These are phyloP conservation scores for Abelmoschus esculentus DNA, from an alignment of 345 rosid genomes.

Conservation along the genomic window DNA sequence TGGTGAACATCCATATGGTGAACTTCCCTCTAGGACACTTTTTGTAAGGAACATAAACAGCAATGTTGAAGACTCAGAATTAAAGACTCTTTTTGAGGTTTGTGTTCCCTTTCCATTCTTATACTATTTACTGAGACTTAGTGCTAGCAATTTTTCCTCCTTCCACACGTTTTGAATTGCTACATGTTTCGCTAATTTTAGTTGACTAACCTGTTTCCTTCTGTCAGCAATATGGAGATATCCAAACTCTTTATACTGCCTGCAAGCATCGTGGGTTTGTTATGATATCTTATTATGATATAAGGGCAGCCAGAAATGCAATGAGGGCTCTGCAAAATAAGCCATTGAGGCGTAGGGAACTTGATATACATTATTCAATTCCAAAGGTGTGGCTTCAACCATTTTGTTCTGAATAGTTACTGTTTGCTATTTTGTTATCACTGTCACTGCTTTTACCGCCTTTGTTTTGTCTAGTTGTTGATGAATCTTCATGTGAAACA, in stretches of 20 bases:
- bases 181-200: neutral
- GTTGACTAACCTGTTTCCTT: conserved; percentile 11
- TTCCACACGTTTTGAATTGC: neutral
- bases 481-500: neutral
- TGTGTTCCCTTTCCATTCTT: conserved; percentile 11
- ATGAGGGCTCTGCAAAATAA: conserved; percentile 63
- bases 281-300: conserved; percentile 78
- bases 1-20: conserved; percentile 54
- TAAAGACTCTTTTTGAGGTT: conserved; percentile 84
- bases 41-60: conserved; percentile 74
- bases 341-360: conserved; percentile 54
- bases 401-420: neutral
- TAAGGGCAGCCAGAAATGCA: conserved; percentile 82
- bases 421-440: conserved; percentile 5
- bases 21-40: conserved; percentile 75
- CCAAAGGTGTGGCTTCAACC: conserved; percentile 49
- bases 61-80: conserved; percentile 70
- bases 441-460: neutral
- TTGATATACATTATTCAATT: conserved; percentile 76
- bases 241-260: conserved; percentile 61
- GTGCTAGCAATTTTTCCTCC: neutral
- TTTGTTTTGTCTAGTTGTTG: conserved; percentile 1
- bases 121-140: conserved; percentile 7
- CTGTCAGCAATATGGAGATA: conserved; percentile 82
- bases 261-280: conserved; percentile 82